Percentiles rank a stretch among this genome's conserved stretches.
Conservation (phyloP, 2,329 filamentous ascomycete genomes). For the Microthyrium microscopicum region DNA sequence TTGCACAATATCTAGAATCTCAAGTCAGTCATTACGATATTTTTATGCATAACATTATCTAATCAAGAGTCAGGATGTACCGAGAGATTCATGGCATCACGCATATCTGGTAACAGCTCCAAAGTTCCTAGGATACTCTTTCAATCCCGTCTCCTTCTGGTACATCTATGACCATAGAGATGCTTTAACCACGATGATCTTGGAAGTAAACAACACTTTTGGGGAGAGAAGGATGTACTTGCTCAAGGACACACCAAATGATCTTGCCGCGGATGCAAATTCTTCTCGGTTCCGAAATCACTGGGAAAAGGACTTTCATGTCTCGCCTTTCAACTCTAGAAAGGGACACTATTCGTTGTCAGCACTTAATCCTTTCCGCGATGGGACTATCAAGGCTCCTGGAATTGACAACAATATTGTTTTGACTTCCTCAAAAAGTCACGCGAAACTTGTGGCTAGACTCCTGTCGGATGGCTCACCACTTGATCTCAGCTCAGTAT, state of each 20-base stretch:
- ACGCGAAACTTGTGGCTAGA: constrained; percentile 44
- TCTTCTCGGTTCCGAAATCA: constrained; percentile 27
- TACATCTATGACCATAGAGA: constrained; percentile 50
- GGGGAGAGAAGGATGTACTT: constrained; percentile 54
- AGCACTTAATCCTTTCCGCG: constrained; percentile 29
- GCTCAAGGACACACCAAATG: constrained; percentile 22
- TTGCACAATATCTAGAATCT: constrained; percentile 39
- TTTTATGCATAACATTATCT: neutral
- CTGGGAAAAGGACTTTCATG: constrained; percentile 59
- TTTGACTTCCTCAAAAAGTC: constrained; percentile 40
- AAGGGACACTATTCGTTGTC: constrained; percentile 31
- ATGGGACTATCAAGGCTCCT: constrained; percentile 13
- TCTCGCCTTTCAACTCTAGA: constrained; percentile 54
- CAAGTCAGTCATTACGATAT: constrained; percentile 28
- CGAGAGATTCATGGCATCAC: constrained; percentile 43
- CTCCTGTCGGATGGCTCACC: constrained; percentile 37
- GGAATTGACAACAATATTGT: constrained; percentile 40
- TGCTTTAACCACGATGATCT: constrained; percentile 44
- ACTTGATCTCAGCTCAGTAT: constrained; percentile 33
- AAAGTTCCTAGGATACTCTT: constrained; percentile 50
- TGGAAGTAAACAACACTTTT: constrained; percentile 66
- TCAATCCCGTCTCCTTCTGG: constrained; percentile 67
- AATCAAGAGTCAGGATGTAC: constrained; percentile 31
- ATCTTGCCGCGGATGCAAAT: neutral
- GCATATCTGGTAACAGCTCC: constrained; percentile 58